phyloP scores from a whole-genome alignment of 2,329 filamentous ascomycete genomes.

The Alternaria sp. region DNA sequence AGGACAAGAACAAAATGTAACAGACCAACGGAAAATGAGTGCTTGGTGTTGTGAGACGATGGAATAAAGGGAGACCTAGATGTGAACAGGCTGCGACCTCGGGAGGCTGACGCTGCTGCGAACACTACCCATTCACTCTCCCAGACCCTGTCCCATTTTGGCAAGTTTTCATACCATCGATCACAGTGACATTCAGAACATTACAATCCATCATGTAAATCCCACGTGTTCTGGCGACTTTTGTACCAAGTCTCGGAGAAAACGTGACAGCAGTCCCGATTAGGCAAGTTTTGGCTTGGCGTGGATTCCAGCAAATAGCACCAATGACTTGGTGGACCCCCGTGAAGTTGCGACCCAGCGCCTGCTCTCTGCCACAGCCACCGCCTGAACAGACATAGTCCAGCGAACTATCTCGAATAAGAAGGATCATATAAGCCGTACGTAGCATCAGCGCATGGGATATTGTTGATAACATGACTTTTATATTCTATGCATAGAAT shows the following conservation, averaged over 20 bases:
- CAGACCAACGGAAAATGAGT: too few relatives aligned
- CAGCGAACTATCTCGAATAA: neutral
- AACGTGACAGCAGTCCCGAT: neutral
- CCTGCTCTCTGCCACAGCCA: too few relatives aligned
- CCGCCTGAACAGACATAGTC: too few relatives aligned
- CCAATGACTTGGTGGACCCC: neutral
- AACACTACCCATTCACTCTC: too few relatives aligned
- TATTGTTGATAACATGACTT: neutral
- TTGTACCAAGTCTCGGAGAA: neutral
- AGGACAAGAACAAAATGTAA: too few relatives aligned
- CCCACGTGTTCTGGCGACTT: neutral
- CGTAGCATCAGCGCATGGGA: rapidly evolving
- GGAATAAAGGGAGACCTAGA: too few relatives aligned
- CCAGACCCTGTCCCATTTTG: neutral
- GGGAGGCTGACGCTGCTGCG: too few relatives aligned
- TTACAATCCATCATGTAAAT: neutral
- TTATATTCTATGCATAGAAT: neutral
- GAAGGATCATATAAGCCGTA: neutral
- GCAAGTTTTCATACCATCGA: neutral
- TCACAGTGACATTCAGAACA: neutral
- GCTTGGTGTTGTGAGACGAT: too few relatives aligned
- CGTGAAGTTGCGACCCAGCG: neutral
- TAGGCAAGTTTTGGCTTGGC: neutral
- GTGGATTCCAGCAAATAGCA: neutral
- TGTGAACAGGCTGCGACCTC: too few relatives aligned